Percentiles rank a stretch among this genome's conserved stretches.
Conservation (phyloP, 352 stramenopile genomes). For the Phytopythium oedochilum region DNA sequence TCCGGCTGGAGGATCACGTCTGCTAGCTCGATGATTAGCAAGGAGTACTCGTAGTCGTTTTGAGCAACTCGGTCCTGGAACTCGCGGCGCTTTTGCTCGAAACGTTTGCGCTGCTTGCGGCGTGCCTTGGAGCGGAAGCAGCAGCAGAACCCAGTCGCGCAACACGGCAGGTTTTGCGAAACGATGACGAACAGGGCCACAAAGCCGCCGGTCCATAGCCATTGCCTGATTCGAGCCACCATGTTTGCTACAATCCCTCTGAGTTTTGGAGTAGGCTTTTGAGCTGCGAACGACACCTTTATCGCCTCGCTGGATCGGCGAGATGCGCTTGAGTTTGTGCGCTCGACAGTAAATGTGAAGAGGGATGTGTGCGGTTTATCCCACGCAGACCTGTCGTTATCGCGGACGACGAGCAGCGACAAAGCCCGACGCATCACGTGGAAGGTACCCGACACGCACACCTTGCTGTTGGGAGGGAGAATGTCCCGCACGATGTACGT, state of each 20-base stretch:
- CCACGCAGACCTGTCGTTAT: slow-evolving; percentile 19
- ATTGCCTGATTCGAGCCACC: neutral
- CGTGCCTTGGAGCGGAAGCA: slow-evolving; percentile 38
- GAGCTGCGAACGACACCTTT: slow-evolving; percentile 19
- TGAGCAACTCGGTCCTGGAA: slow-evolving; percentile 53
- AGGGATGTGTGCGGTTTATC: slow-evolving; percentile 13
- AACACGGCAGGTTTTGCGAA: slow-evolving; percentile 40
- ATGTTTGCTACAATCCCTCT: neutral
- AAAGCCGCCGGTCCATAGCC: slow-evolving; percentile 3
- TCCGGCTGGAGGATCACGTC: slow-evolving; percentile 47
- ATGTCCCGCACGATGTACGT: slow-evolving; percentile 14
- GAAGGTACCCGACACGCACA: slow-evolving; percentile 42
- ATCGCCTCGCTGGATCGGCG: slow-evolving; percentile 17
- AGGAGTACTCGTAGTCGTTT: slow-evolving; percentile 74
- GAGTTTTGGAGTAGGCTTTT: neutral
- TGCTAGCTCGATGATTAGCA: slow-evolving; percentile 38
- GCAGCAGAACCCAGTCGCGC: slow-evolving; percentile 47
- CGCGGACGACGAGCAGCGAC: slow-evolving; percentile 28
- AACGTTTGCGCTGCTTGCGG: slow-evolving; percentile 26
- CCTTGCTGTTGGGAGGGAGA: slow-evolving; percentile 32
- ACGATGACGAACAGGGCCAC: slow-evolving; percentile 32
- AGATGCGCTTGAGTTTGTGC: slow-evolving; percentile 1
- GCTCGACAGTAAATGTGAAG: slow-evolving; percentile 45
- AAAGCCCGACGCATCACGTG: slow-evolving; percentile 27
- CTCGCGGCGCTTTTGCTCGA: slow-evolving; percentile 27